phyloP scores from a whole-genome alignment of 495 filamentous ascomycete genomes.

The Penicillium soppii region DNA sequence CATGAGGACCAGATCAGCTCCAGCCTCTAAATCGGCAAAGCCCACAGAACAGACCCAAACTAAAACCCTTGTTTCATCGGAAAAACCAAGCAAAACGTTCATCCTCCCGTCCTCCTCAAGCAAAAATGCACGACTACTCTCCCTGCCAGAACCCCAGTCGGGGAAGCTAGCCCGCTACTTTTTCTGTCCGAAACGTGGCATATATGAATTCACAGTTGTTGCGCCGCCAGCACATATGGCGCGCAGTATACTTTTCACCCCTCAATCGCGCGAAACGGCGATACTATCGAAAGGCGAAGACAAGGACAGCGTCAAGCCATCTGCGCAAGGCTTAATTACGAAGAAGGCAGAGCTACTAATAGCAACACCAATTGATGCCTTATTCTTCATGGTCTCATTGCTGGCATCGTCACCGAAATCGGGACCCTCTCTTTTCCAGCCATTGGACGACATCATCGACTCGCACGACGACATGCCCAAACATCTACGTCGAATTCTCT shows the following conservation, averaged over 20 bases:
- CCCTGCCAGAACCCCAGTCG: conserved; percentile 76
- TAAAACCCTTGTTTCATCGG: conserved; percentile 19
- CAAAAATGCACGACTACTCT: conserved; percentile 66
- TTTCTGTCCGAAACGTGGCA: conserved; percentile 71
- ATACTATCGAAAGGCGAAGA: conserved; percentile 8
- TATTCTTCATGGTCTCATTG: conserved; percentile 80
- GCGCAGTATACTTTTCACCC: conserved; percentile 38
- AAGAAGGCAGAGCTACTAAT: conserved; percentile 70
- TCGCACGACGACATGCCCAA: conserved; percentile 51
- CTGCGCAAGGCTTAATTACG: conserved; percentile 33
- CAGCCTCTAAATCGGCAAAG: conserved; percentile 18
- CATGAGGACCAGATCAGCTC: conserved; percentile 34
- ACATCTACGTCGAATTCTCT: conserved; percentile 59
- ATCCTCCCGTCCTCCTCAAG: conserved; percentile 71
- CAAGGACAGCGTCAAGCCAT: conserved; percentile 1
- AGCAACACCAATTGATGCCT: conserved; percentile 77
- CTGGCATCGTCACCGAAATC: conserved; percentile 47
- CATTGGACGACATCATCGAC: conserved; percentile 80
- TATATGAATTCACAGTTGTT: conserved; percentile 86
- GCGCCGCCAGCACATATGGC: conserved; percentile 49
- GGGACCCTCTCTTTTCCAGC: conserved; percentile 61
- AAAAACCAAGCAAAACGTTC: conserved; percentile 65
- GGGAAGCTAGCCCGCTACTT: conserved; percentile 66
- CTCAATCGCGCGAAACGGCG: conserved; percentile 3
- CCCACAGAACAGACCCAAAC: conserved; percentile 8